Percentiles rank a stretch among this genome's conserved stretches.
These are phyloP conservation scores for Adenanthera pavonina DNA, from an alignment of 306 rosid genomes.

Conservation along the genomic window DNA sequence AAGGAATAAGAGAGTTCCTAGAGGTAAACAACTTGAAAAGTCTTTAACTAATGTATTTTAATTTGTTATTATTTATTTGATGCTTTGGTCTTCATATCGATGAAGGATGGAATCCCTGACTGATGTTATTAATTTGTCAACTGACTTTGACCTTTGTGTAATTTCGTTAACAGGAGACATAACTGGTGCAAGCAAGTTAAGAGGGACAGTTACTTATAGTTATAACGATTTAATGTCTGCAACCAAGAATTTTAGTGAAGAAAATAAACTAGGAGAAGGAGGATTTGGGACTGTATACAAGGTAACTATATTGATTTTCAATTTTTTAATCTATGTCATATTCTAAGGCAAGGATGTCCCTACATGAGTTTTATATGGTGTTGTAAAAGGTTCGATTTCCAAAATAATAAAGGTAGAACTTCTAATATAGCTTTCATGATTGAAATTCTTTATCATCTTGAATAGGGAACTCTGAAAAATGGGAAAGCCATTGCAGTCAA, in stretches of 20 bases:
- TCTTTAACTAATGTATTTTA: too few relatives aligned
- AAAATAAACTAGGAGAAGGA: constrained; percentile 77
- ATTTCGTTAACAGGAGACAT: constrained; percentile 53
- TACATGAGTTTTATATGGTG: background rate
- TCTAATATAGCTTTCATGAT: background rate
- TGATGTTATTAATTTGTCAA: background rate
- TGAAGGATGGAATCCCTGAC: background rate
- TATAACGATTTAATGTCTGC: constrained; percentile 67
- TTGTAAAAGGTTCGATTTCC: background rate
- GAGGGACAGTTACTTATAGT: constrained; percentile 60
- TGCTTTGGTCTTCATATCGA: background rate
- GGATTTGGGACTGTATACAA: constrained; percentile 78
- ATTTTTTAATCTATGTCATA: background rate
- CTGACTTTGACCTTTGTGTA: background rate
- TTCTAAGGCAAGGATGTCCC: background rate
- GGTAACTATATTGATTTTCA: constrained; percentile 47
- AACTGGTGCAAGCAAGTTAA: constrained; percentile 68
- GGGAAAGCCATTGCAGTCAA: constrained; percentile 77
- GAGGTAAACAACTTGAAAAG: too few relatives aligned
- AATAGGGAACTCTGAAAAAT: constrained; percentile 70
- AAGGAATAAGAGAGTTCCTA: too few relatives aligned
- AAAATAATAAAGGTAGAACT: background rate
- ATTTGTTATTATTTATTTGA: too few relatives aligned
- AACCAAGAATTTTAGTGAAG: constrained; percentile 59
- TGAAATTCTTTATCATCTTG: background rate